Conservation (phyloP, 2,329 filamentous ascomycete genomes). For the Hirsutella thompsonii region DNA sequence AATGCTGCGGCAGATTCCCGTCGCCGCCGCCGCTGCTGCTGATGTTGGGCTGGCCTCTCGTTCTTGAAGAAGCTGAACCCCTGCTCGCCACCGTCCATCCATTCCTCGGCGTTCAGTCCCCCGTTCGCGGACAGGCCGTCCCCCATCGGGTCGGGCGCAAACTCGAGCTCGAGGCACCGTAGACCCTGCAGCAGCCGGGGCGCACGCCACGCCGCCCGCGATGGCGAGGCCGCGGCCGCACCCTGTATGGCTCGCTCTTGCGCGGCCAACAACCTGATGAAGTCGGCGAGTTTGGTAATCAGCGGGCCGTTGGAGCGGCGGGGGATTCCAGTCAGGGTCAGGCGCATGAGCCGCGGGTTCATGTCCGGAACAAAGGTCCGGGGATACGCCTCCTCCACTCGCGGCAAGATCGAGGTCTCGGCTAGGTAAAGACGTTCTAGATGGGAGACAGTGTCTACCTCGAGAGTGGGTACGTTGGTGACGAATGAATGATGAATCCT, state of each 20-base stretch:
- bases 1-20: slow-evolving; percentile 2
- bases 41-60: slow-evolving; percentile 6
- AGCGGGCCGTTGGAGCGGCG: slow-evolving; percentile 37
- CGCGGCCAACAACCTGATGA: slow-evolving; percentile 30
- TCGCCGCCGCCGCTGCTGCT: no score
- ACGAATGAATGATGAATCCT: slow-evolving; percentile 48
- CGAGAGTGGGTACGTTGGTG: slow-evolving; percentile 37
- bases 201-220: slow-evolving; percentile 18
- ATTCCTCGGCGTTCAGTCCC: slow-evolving; percentile 26
- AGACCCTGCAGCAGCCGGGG: slow-evolving; percentile 36
- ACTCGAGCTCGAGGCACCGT: slow-evolving; percentile 40
- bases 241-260: slow-evolving; percentile 36
- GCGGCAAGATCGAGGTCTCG: slow-evolving; percentile 29
- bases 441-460: slow-evolving; percentile 21
- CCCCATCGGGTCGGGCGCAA: slow-evolving; percentile 30
- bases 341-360: slow-evolving; percentile 39
- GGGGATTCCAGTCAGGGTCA: slow-evolving; percentile 43
- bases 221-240: slow-evolving; percentile 8
- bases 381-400: slow-evolving; percentile 32
- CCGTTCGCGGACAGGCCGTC: slow-evolving; percentile 18
- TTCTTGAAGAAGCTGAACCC: slow-evolving; percentile 33
- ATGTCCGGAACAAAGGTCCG: slow-evolving; percentile 37
- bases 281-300: slow-evolving; percentile 30
- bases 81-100: slow-evolving; percentile 25
- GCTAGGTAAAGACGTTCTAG: slow-evolving; percentile 26